These are phyloP conservation scores for Metarhizium rileyi DNA, from an alignment of 2,329 filamentous ascomycete genomes.

Conservation along the genomic window DNA sequence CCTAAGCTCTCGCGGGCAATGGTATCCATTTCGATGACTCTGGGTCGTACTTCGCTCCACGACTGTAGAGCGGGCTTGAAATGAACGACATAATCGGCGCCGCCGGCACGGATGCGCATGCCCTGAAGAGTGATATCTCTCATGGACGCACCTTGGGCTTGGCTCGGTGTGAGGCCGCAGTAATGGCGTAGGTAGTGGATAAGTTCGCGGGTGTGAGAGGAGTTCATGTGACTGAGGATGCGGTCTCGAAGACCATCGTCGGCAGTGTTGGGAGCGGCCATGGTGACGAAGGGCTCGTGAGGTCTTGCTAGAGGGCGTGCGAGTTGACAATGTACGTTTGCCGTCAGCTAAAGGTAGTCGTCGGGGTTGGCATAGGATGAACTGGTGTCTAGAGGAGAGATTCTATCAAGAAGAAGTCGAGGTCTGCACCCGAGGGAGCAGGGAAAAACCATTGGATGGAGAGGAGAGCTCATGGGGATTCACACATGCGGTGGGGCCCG, in stretches of 20 bases:
- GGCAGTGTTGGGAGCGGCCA: not conserved
- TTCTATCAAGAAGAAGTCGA: too few species aligned
- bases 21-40: slow-evolving; percentile 63
- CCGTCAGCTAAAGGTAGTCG: too few species aligned
- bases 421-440: too few species aligned
- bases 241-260: slow-evolving; percentile 23
- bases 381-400: too few species aligned
- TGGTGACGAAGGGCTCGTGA: not conserved
- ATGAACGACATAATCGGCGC: slow-evolving; percentile 41
- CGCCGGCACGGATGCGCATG: slow-evolving; percentile 50
- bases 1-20: slow-evolving; percentile 47
- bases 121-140: slow-evolving; percentile 53
- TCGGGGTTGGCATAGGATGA: too few species aligned
- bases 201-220: slow-evolving; percentile 66
- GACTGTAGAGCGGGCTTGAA: slow-evolving; percentile 62
- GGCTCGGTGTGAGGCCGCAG: slow-evolving; percentile 42
- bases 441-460: too few species aligned
- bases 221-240: slow-evolving; percentile 75
- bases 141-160: slow-evolving; percentile 43
- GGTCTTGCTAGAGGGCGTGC: too few species aligned
- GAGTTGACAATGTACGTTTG: too few species aligned
- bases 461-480: too few species aligned
- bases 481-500: too few species aligned
- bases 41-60: slow-evolving; percentile 56
- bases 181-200: slow-evolving; percentile 70